phyloP scores from a whole-genome alignment of 2,329 filamentous ascomycete genomes.

The Neoascochyta sp. region DNA sequence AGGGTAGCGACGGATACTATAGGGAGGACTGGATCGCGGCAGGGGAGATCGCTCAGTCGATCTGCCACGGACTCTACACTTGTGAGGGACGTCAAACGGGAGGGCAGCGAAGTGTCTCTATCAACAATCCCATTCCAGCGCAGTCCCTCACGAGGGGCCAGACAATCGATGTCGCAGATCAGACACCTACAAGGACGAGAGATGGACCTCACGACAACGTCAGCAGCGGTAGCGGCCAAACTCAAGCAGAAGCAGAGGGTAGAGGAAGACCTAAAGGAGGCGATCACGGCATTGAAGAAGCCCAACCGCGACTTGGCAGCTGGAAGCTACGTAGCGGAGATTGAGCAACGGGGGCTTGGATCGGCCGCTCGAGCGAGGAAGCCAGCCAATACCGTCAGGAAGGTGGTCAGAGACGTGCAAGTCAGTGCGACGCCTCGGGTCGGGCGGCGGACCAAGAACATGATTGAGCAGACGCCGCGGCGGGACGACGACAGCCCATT shows the following conservation, averaged over 20 bases:
- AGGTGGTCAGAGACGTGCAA: conserved; percentile 34
- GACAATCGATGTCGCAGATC: conserved; percentile 40
- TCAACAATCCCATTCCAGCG: conserved; percentile 50
- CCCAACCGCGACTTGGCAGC: conserved; percentile 70
- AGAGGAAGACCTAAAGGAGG: conserved; percentile 67
- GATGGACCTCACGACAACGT: conserved; percentile 53
- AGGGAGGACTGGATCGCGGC: conserved; percentile 49
- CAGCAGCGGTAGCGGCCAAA: conserved; percentile 54
- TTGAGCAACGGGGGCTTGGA: conserved; percentile 53
- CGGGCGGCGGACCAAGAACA: conserved; percentile 29
- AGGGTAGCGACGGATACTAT: conserved; percentile 58
- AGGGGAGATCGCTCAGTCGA: conserved; percentile 62
- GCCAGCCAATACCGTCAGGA: conserved; percentile 24
- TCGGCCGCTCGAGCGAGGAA: conserved; percentile 27
- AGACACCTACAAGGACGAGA: conserved; percentile 51
- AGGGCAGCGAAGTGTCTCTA: conserved; percentile 59
- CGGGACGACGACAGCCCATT: conserved; percentile 26
- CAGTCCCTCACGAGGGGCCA: conserved; percentile 40
- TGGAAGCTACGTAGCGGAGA: conserved; percentile 63
- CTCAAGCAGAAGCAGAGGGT: conserved; percentile 63
- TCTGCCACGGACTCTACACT: conserved; percentile 62
- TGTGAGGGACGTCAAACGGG: conserved; percentile 60
- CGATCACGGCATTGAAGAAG: conserved; percentile 69
- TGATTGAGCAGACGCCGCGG: conserved; percentile 29
- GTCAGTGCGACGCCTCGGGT: conserved; percentile 45